A percentile compares a stretch with the other conserved stretches of the same genome.
Evolutionary conservation across 2,329 filamentous ascomycete genomes (phyloP).

Genomic region (Aplosporella prunicola): DNA sequence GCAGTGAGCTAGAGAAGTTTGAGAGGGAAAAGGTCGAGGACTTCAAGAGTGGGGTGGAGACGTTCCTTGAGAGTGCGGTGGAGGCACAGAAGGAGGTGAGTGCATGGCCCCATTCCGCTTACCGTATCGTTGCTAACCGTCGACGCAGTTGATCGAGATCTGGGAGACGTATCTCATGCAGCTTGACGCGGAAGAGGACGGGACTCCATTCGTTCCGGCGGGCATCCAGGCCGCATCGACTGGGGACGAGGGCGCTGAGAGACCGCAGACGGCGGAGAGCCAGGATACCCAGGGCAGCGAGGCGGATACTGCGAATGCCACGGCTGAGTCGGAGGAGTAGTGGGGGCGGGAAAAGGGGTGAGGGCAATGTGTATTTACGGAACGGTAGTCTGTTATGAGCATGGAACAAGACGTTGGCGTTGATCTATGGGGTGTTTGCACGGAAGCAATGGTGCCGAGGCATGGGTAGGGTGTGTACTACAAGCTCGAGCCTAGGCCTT

Average conservation of each 20-base stretch:
- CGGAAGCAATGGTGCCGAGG: too few relatives aligned
- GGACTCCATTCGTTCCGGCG: conserved; percentile 35
- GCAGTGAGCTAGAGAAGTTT: conserved; percentile 82
- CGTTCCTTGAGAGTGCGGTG: conserved; percentile 90
- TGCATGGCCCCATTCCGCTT: conserved; percentile 1
- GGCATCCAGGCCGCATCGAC: conserved; percentile 26
- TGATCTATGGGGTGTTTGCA: too few relatives aligned
- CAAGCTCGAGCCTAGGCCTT: too few relatives aligned
- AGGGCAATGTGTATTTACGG: too few relatives aligned
- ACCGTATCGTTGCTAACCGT: conserved; percentile 7
- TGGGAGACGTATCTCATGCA: conserved; percentile 99
- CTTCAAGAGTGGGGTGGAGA: conserved; percentile 94
- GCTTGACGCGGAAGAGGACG: conserved; percentile 86
- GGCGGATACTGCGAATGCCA: conserved; percentile 3
- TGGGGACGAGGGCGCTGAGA: conserved; percentile 1
- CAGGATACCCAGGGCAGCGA: conserved; percentile 11
- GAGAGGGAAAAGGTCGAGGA: conserved; percentile 97
- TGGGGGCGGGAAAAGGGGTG: background rate
- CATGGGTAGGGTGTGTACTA: too few relatives aligned
- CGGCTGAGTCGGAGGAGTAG: conserved; percentile 8
- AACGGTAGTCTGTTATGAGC: too few relatives aligned
- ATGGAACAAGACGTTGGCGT: too few relatives aligned
- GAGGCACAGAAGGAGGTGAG: conserved; percentile 96
- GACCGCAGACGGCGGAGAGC: conserved; percentile 8
- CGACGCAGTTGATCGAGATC: conserved; percentile 71